phyloP scores from a whole-genome alignment of 1,284 basidiomycete genomes.

The Apiotrichum akiyoshidainum region DNA sequence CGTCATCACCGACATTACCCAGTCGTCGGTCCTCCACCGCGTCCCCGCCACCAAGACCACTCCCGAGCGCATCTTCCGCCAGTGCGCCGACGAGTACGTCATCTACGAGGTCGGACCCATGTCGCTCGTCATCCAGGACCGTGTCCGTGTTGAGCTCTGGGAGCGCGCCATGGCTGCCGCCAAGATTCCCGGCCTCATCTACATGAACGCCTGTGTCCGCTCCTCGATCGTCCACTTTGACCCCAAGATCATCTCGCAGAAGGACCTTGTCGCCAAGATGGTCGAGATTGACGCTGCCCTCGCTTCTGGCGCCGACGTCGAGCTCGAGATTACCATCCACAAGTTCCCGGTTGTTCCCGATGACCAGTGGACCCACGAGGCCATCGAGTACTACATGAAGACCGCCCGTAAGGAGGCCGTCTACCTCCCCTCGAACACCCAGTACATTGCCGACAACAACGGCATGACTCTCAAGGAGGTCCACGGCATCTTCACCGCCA shows the following conservation, averaged over 20 bases:
- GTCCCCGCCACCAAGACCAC: constrained; percentile 9
- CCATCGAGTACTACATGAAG: constrained; percentile 58
- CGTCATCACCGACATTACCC: constrained; percentile 14
- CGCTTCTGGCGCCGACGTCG: constrained; percentile 35
- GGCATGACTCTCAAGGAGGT: constrained; percentile 19
- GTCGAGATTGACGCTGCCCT: constrained; percentile 14
- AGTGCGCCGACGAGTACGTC: constrained; percentile 61
- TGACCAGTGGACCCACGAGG: constrained; percentile 61
- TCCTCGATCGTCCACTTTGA: constrained; percentile 62
- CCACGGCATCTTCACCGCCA: constrained; percentile 17
- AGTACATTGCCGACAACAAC: constrained; percentile 64
- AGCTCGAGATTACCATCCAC: constrained; percentile 57
- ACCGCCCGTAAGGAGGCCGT: constrained; percentile 52
- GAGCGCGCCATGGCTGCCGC: constrained; percentile 52
- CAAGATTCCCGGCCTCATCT: constrained; percentile 51
- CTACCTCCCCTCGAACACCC: constrained; percentile 65
- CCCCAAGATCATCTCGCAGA: constrained; percentile 51
- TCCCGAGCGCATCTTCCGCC: constrained; percentile 17
- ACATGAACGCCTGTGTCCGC: constrained; percentile 59
- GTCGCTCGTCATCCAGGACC: constrained; percentile 55
- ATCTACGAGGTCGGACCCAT: constrained; percentile 61
- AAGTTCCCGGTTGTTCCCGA: constrained; percentile 63
- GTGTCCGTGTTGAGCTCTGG: constrained; percentile 60
- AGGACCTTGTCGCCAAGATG: constrained; percentile 52
- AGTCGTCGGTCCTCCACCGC: constrained; percentile 15